These are phyloP conservation scores for Syncephalastrum racemosum DNA, from an alignment of 371 early-diverging fungal genomes.

Conservation along the genomic window DNA sequence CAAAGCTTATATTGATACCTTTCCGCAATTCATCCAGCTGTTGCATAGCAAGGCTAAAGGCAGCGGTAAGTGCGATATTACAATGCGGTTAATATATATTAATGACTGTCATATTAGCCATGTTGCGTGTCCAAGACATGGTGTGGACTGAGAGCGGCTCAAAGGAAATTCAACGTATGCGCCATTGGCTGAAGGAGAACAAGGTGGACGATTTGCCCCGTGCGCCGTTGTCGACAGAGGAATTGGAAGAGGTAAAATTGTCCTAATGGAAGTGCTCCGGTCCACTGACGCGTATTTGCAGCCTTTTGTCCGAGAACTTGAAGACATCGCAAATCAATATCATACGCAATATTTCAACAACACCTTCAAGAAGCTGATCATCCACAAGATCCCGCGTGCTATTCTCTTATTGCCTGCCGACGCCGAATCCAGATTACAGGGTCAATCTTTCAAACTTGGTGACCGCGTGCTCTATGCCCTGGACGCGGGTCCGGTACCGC, in stretches of 20 bases:
- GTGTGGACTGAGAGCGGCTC: constrained; percentile 31
- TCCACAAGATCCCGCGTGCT: constrained; percentile 67
- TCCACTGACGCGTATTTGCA: constrained; percentile 10
- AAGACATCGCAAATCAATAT: constrained; percentile 45
- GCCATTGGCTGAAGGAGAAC: constrained; percentile 68
- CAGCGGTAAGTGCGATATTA: constrained; percentile 11
- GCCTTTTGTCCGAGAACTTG: constrained; percentile 52
- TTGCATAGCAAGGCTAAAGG: constrained; percentile 50
- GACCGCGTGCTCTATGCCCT: constrained; percentile 83
- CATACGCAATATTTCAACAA: constrained; percentile 37
- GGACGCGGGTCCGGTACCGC: constrained; percentile 77
- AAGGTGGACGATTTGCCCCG: constrained; percentile 64
- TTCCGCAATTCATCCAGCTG: constrained; percentile 72
- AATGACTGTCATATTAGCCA: constrained; percentile 6
- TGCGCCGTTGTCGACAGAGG: constrained; percentile 68
- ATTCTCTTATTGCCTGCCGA: constrained; percentile 79
- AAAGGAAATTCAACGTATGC: constrained; percentile 40
- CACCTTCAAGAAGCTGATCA: constrained; percentile 49
- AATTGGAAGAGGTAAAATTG: constrained; percentile 57
- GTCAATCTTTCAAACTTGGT: constrained; percentile 83
- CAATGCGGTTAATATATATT: background rate
- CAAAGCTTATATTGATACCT: constrained; percentile 63
- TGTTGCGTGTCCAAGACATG: constrained; percentile 32
- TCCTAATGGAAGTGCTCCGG: background rate
- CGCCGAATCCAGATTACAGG: constrained; percentile 64